Base-by-base conservation (phyloP, 192 early-diverging fungal genomes). In the Entomortierella chlamydospora region DNA sequence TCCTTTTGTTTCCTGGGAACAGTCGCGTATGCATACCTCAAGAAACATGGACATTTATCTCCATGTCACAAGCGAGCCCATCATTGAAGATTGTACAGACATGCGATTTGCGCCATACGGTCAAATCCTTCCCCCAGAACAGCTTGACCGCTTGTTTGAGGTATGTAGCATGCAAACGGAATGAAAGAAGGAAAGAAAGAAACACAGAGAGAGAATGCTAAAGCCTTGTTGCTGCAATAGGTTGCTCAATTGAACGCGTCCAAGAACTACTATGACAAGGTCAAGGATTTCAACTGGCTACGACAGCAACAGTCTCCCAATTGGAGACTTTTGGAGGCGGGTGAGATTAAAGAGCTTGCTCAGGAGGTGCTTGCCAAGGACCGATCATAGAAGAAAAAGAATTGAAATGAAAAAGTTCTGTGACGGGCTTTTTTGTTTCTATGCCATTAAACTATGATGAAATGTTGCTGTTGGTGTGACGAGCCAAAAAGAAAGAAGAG, bases 241-340 rank as follows among this genome's bases (percentile, higher is more conserved):
- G 50, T 41, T 9, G 68, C 68, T 13, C 73, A 83, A 41, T 34
- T 85, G 43, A 67, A 83, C 37, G 62, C 42, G 11, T 64, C 50
- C 20, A 72, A 71, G 18, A 91, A 87, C 69, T 82, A 83, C 51
- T 92, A 83, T 73, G 82, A 86, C 58, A 67, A 78, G 22, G 92
- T 96, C 17, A 93, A 98, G 65, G 96, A 98, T 65, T 98, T 98
- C 68, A 95, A 95, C 80, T 98, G 96, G 96, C 81, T 96, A 28
- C 86, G 83, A 45, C 86, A 94, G 50, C 88, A 90, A 68, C 87
- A 86, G 9, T 93, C 91, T 33, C 95, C 95, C 18, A 90, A 96
- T 80, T 96, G 95, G 95, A 41, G 70, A 34, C 8, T 90, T 3
- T 58, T 90, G 68, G 73, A 83, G 5, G 25, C 26, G 6, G 37